Evolutionary conservation across 129 eudicot genomes (phyloP).

Genomic region (Pseudognaphalium luteoalbum): DNA sequence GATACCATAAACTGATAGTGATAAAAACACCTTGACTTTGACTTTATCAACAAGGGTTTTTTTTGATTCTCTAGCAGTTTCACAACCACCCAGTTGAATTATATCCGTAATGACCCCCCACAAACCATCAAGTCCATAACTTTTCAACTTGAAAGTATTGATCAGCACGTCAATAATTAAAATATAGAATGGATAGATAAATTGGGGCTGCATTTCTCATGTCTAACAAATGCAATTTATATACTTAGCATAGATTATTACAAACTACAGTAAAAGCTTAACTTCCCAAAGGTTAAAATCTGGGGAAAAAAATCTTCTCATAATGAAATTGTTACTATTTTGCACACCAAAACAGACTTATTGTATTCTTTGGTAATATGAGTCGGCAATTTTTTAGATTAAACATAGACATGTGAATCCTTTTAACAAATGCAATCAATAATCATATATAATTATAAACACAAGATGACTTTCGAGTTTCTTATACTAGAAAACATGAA

Average conservation of each 20-base stretch:
- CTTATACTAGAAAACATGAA: too few relatives aligned
- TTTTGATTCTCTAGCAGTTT: background rate
- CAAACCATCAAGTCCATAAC: background rate
- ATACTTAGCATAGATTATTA: too few relatives aligned
- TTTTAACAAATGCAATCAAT: too few relatives aligned
- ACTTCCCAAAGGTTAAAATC: background rate
- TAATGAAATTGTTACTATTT: too few relatives aligned
- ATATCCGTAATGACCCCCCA: background rate
- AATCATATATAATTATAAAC: too few relatives aligned
- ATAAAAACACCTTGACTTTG: conserved; percentile 8
- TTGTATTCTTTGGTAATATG: too few relatives aligned
- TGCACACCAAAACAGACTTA: background rate
- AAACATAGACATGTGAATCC: too few relatives aligned
- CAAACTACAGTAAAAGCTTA: too few relatives aligned
- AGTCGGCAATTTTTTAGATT: too few relatives aligned
- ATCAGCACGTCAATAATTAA: background rate
- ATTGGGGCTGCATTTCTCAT: background rate
- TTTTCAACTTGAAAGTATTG: background rate
- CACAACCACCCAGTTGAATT: conserved; percentile 1
- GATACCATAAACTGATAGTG: background rate
- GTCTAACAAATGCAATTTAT: background rate
- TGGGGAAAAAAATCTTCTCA: background rate
- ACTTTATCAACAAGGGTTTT: background rate
- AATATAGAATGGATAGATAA: too few relatives aligned
- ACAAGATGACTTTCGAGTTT: too few relatives aligned